Percentiles rank a stretch among this genome's conserved stretches.
phyloP scores from a whole-genome alignment of 2,329 filamentous ascomycete genomes.

The Colletotrichum abscissum region DNA sequence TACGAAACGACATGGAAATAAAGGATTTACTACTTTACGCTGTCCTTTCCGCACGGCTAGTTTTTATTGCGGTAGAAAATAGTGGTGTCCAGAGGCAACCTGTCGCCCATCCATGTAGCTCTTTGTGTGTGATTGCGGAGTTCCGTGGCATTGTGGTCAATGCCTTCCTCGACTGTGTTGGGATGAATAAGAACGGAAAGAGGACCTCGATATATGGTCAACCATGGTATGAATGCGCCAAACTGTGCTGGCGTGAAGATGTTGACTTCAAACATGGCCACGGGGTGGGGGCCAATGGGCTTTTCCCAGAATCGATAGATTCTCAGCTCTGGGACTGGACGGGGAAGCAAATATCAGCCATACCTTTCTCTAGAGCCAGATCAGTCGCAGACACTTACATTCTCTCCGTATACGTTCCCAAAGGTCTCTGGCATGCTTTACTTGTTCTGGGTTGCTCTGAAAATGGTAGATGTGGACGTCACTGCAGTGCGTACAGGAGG shows the following conservation, averaged over 20 bases:
- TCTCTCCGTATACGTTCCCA: slow-evolving; percentile 84
- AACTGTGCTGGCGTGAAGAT: slow-evolving; percentile 88
- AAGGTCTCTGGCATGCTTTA: slow-evolving; percentile 75
- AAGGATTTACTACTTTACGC: too few species aligned
- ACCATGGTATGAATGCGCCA: slow-evolving; percentile 88
- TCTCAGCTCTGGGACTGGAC: slow-evolving; percentile 81
- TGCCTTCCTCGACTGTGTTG: slow-evolving; percentile 71
- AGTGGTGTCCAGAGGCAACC: slow-evolving; percentile 65
- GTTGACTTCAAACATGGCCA: slow-evolving; percentile 95
- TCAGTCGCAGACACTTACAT: slow-evolving; percentile 62
- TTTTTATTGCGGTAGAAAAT: slow-evolving; percentile 13
- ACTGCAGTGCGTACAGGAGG: slow-evolving; percentile 45
- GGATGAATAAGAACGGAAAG: slow-evolving; percentile 85
- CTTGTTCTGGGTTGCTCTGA: slow-evolving; percentile 70
- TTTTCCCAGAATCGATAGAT: slow-evolving; percentile 83
- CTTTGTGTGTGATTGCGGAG: slow-evolving; percentile 72
- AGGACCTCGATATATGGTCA: slow-evolving; percentile 83
- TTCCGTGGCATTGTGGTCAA: slow-evolving; percentile 44
- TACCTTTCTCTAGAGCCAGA: not conserved
- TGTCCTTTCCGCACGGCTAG: not conserved
- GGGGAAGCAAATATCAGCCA: not conserved
- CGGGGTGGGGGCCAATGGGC: slow-evolving; percentile 83
- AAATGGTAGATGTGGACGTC: slow-evolving; percentile 91
- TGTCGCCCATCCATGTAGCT: slow-evolving; percentile 81
- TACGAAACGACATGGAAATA: too few species aligned